A percentile compares a stretch with the other conserved stretches of the same genome.
phyloP scores from a whole-genome alignment of 2,329 filamentous ascomycete species.

The Pseudonectria foliicola region DNA sequence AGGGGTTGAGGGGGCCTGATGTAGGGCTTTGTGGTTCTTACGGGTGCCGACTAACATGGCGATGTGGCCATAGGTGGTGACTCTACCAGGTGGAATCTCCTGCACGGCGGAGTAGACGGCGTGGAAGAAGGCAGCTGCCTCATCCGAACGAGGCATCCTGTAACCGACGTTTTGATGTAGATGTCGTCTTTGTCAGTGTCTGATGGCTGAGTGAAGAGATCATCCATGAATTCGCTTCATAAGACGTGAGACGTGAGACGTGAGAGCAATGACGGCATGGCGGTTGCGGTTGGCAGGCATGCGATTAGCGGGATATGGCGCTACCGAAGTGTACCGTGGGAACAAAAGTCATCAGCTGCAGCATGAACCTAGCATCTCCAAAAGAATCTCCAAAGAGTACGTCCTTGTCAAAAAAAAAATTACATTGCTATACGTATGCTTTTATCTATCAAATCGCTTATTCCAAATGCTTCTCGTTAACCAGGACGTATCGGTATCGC shows the following conservation, averaged over 20 bases:
- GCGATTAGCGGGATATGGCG: conserved; percentile 15
- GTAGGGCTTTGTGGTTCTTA: conserved; percentile 34
- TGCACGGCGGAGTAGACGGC: conserved; percentile 79
- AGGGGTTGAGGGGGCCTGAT: background rate
- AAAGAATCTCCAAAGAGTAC: too few species aligned
- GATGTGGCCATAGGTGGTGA: conserved; percentile 84
- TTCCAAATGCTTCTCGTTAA: conserved; percentile 30
- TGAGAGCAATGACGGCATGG: too few species aligned
- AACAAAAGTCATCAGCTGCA: too few species aligned
- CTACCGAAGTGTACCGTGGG: conserved; percentile 4
- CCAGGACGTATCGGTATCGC: conserved; percentile 39
- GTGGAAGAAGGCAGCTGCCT: conserved; percentile 66
- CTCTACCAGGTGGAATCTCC: conserved; percentile 73
- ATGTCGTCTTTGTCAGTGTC: too few species aligned
- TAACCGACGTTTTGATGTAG: too few species aligned
- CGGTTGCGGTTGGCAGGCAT: conserved; percentile 1
- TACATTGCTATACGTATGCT: too few species aligned
- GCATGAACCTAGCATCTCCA: too few species aligned
- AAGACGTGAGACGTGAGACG: too few species aligned
- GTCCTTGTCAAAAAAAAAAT: too few species aligned
- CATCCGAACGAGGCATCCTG: conserved; percentile 64
- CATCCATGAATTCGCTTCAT: too few species aligned
- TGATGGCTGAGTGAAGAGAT: background rate
- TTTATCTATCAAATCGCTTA: background rate
- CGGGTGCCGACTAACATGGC: conserved; percentile 65